Base-by-base conservation (phyloP, 805 yeast species). In the Kurtzmaniella cleridarum region DNA sequence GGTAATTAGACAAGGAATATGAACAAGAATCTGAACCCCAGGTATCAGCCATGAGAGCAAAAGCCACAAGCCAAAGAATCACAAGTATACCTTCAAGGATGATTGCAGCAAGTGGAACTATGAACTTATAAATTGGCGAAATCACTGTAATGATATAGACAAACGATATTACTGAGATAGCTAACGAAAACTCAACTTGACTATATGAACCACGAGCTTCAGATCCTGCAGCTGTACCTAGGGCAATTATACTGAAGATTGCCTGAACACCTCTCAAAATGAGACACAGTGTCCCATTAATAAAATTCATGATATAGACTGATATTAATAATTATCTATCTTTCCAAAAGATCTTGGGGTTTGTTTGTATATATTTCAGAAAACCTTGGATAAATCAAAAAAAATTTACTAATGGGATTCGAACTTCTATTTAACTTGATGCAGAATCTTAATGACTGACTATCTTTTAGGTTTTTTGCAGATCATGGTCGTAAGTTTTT, bases 11-110 rank as follows among this genome's bases (percentile, higher is more conserved):
- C 7, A 5, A 5, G 8, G 16, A 28, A 9, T 15, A 13, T 6
- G 14, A 12, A 27, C 30, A 27, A 12, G 9, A 5, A 9, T 4
- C 30, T 5, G 14, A 12, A 27, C 11, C 30, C 30, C 30, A 27
- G 13, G 16, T 5, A 30, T 30, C 33, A 12, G 33, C 33, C 18
- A 30, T 15, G 6, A 30, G 9, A n/a, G 33, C 33, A 30, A 30
- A 30, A 5, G 33, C 33, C 5, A 30, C 23, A 17, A 30, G 33
- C 33, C 33, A 30, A 30, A 30, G 33, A n/a, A 30, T 7, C 5
- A 12, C 8, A 5, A 18, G 10, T 5, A 30, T 5, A 11, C 17
- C 5, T 10, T 30, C 33, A 30, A 6, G 6, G 16, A 30, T 30
- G 13, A 30, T 30, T 11, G 16, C 18, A n/a, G 11, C n/a, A 14